phyloP scores from a whole-genome alignment of 257 asterid genomes.

The Penstemon eatonii region DNA sequence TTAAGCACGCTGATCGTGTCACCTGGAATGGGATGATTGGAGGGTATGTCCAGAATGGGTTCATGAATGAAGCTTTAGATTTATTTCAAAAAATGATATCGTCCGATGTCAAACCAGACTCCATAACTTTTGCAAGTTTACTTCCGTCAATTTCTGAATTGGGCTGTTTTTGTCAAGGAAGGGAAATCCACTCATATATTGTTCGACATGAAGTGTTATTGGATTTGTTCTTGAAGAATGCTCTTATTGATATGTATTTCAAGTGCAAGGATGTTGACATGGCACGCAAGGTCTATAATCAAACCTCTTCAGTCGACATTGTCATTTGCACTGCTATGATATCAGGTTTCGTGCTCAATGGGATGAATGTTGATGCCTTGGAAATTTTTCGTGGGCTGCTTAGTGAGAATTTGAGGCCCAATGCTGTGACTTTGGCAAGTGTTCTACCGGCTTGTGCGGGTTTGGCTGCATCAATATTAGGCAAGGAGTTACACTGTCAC shows the following conservation, averaged over 20 bases:
- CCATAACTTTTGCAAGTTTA: conserved; percentile 76
- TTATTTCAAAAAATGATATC: conserved; percentile 55
- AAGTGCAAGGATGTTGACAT: conserved; percentile 63
- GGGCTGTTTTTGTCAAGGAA: conserved; percentile 47
- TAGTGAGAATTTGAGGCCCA: conserved; percentile 60
- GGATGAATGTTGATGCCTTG: conserved; percentile 67
- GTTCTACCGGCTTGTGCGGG: conserved; percentile 83
- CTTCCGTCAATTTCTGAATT: conserved; percentile 62
- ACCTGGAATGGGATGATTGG: conserved; percentile 88
- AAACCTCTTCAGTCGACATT: conserved; percentile 52
- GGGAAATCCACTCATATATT: conserved; percentile 70
- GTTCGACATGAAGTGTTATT: conserved; percentile 50
- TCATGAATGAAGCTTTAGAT: conserved; percentile 51
- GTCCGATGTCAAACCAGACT: conserved; percentile 57
- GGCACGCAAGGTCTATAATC: conserved; percentile 58
- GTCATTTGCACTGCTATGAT: conserved; percentile 84
- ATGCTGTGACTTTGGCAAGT: conserved; percentile 84
- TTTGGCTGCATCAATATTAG: conserved; percentile 54
- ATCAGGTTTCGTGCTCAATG: conserved; percentile 75
- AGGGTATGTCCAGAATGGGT: conserved; percentile 77
- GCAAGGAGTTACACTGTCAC: conserved; percentile 73
- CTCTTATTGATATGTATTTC: conserved; percentile 79
- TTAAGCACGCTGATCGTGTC: conserved; percentile 41
- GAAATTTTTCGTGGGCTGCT: conserved; percentile 54
- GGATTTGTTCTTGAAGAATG: conserved; percentile 78